Evolutionary conservation across 768 basidiomycete genomes (phyloP), one percentile per base, ranked within the genome.

Genomic region (Boletus fagicola): DNA sequence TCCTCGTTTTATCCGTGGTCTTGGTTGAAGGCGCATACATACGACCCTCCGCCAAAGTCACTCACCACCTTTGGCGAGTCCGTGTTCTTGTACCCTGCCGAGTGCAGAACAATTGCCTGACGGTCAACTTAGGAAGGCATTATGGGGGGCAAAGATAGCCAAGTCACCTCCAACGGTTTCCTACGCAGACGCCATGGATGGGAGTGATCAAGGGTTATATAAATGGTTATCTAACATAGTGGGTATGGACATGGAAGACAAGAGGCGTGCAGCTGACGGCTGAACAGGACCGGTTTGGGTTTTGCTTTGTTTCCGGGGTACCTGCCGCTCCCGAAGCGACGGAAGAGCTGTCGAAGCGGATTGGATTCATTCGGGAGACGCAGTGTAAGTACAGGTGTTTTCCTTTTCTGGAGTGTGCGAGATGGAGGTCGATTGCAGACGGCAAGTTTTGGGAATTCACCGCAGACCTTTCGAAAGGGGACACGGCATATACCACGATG

Each of bases 361-460:
- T 98, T 58, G 88, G 85, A 4, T 92, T 90, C 65, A 94, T 97
- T 56, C 83, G 95, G 44, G 87, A 96, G 72, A 98, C 96, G 0
- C 86, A 88, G 51, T 87, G 84, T 81, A 53, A 63, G 59, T 54
- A 48, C 3, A 45, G 5, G 5, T 5, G 13, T 12, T 15, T 60
- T 57, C 58, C 58, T 18, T 53, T 59, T 42, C 13, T 4, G 22
- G 51, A 10, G n/a, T 35, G 20, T 30, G 33, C 12, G 20, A 24
- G 49, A 49, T 58, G 79, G 81, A 67, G 80, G 22, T 20, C 72
- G 11, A 56, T 68, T 54, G 2, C 48, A 94, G 93, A 98, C 65
- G 96, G 95, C 35, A 86, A 85, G 56, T 95, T 98, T 74, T 99
- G 96, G 95, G 93, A 98, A 66, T 96, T 98, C 67, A 97, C 94